Percentiles rank a stretch among this genome's conserved stretches.
Evolutionary conservation across 73 alveolate genomes (phyloP).

Genomic region (Paramecium octaurelia): DNA sequence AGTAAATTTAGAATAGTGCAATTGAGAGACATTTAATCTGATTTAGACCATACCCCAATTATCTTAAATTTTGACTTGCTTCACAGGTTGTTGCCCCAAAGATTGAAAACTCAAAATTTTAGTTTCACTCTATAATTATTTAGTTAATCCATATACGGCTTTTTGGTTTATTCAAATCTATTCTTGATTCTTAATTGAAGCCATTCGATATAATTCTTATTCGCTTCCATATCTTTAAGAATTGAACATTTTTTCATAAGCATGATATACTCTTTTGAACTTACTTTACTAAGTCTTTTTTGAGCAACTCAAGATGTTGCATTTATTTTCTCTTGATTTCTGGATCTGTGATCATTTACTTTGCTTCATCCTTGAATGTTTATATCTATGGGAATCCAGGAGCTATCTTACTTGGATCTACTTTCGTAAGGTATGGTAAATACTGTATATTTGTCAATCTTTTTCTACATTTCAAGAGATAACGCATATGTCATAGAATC

Average conservation of each 20-base stretch:
- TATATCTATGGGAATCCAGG: constrained; percentile 35
- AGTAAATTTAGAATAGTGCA: constrained; percentile 34
- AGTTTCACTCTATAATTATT: background rate
- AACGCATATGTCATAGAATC: background rate
- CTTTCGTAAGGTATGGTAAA: background rate
- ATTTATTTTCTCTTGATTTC: constrained; percentile 7
- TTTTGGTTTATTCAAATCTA: constrained; percentile 49
- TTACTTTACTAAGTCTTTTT: background rate
- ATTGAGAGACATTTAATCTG: background rate
- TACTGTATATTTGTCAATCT: background rate
- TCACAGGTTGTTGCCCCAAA: background rate
- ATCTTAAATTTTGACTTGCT: background rate
- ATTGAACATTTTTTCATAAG: constrained; percentile 55
- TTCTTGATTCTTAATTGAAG: constrained; percentile 47
- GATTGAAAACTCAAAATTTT: background rate
- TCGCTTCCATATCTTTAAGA: constrained; percentile 54
- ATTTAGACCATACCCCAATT: background rate
- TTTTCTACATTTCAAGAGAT: background rate
- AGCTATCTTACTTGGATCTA: constrained; percentile 31
- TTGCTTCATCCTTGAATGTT: background rate
- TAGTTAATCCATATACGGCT: constrained; percentile 27
- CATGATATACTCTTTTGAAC: constrained; percentile 39
- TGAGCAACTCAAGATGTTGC: background rate
- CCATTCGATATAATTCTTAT: constrained; percentile 48
- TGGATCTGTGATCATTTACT: constrained; percentile 18